These are phyloP conservation scores for Hebeloma cylindrosporum DNA, from an alignment of 768 basidiomycete species.

Conservation along the genomic window DNA sequence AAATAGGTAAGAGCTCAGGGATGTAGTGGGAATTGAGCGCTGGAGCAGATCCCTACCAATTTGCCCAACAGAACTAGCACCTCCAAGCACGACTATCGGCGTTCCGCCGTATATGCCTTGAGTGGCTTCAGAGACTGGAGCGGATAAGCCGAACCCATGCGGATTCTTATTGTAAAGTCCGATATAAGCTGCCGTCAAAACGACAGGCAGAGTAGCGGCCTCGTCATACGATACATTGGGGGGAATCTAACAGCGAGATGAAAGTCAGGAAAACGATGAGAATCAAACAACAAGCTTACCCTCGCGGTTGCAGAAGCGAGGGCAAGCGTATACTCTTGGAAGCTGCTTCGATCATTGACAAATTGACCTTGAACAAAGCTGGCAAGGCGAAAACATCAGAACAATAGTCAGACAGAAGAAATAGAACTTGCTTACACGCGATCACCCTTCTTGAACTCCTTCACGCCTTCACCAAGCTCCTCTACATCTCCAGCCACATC, in stretches of 20 bases:
- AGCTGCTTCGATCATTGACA: slow-evolving; percentile 35
- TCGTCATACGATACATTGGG: slow-evolving; percentile 38
- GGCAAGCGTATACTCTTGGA: slow-evolving; percentile 46
- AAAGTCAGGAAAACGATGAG: not conserved
- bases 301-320: slow-evolving; percentile 41
- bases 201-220: slow-evolving; percentile 48
- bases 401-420: not conserved
- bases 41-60: slow-evolving; percentile 31
- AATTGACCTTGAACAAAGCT: slow-evolving; percentile 43
- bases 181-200: slow-evolving; percentile 44
- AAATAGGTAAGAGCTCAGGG: too few relatives aligned
- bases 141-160: slow-evolving; percentile 40
- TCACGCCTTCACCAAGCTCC: slow-evolving; percentile 52
- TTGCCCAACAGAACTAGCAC: slow-evolving; percentile 51
- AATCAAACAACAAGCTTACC: slow-evolving; percentile 21
- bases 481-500: slow-evolving; percentile 55
- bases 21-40: slow-evolving; percentile 17
- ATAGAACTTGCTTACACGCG: slow-evolving; percentile 41
- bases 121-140: slow-evolving; percentile 33
- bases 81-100: slow-evolving; percentile 48
- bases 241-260: slow-evolving; percentile 29
- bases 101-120: slow-evolving; percentile 41
- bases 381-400: not conserved
- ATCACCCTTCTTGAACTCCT: slow-evolving; percentile 49
- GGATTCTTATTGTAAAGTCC: slow-evolving; percentile 43